Evolutionary conservation across 805 yeast species (phyloP), one percentile per base, ranked within the genome.

Genomic region (Ogataea naganishii): DNA sequence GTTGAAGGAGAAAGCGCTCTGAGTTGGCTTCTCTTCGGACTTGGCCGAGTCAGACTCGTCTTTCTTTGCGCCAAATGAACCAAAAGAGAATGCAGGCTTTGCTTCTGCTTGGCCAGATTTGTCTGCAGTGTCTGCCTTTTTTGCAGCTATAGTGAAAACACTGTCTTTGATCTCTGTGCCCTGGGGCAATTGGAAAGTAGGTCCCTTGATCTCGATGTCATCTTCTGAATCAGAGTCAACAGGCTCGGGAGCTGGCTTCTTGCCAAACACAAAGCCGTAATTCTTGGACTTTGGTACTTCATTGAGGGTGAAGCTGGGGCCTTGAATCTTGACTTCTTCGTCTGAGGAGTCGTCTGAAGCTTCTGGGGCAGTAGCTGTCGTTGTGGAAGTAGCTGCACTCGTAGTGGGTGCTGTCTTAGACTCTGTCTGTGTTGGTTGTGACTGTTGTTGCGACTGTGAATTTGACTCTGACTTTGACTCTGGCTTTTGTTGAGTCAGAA

Each of bases 151-250:
- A 21, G 27, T 12, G 36, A 58, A 58, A 8, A 41, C 55, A 23
- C 53, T 36, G 25, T 47, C 51, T 14, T 44, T 39, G 7, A 41
- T 39, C 29, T 70, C 66, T 18, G 66, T 62, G 18, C 39, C 40
- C 3, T 59, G 44, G 11, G 47, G 50, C 18, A 71, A 38, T 7
- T 64, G 66, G 49, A 83, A 83, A 10, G 63, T 54, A 14, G 94
- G 94, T 1, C 94, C 94, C 51, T 81, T 72, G 18, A 80, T 68
- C 47, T 75, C 78, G 16, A 76, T 53, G 21, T 75, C 81, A 14
- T 75, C 74, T 20, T 75, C 82, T 1, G 72, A 63, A 30, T 67
- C 73, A 4, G 66, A 54, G 7, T 30, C 43, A 11, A 36, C 49
- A 7, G 44, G 35, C 23, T 49, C 55, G 13, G 47, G 48, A 17